Conservation (phyloP, 129 eudicot species). For the Saussurea involucrata region DNA sequence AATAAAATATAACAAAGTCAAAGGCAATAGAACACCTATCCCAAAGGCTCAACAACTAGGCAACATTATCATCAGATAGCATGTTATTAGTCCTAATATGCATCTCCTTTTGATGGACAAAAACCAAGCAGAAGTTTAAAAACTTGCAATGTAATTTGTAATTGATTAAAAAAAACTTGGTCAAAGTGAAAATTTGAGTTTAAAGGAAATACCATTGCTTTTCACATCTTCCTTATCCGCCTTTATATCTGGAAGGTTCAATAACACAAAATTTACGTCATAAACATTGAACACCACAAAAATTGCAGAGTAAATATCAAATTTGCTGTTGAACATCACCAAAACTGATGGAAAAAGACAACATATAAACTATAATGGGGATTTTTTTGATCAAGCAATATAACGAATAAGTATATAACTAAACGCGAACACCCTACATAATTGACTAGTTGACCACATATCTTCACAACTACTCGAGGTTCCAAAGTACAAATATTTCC, state of each 20-base stretch:
- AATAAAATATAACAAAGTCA: neutral
- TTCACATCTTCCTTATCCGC: slow-evolving; percentile 54
- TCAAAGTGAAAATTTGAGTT: slow-evolving; percentile 4
- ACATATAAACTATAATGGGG: neutral
- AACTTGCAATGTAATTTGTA: neutral
- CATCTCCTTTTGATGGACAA: no score
- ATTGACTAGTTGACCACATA: slow-evolving; percentile 8
- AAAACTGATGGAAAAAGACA: neutral
- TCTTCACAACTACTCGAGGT: neutral
- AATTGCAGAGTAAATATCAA: slow-evolving; percentile 3
- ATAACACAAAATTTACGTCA: neutral
- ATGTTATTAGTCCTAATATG: no score
- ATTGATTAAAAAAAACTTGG: neutral
- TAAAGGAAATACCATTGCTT: slow-evolving; percentile 45
- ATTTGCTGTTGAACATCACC: neutral
- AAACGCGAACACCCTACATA: neutral
- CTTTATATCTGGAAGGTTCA: slow-evolving; percentile 44
- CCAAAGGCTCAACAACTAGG: neutral
- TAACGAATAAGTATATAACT: no score
- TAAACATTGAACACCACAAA: neutral
- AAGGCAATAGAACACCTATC: neutral
- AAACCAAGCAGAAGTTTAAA: no score
- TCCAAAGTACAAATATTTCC: neutral
- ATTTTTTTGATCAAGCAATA: neutral
- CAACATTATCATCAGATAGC: no score